Conservation (phyloP, 2,329 filamentous ascomycete genomes). For the Ceratocystis harringtonii region DNA sequence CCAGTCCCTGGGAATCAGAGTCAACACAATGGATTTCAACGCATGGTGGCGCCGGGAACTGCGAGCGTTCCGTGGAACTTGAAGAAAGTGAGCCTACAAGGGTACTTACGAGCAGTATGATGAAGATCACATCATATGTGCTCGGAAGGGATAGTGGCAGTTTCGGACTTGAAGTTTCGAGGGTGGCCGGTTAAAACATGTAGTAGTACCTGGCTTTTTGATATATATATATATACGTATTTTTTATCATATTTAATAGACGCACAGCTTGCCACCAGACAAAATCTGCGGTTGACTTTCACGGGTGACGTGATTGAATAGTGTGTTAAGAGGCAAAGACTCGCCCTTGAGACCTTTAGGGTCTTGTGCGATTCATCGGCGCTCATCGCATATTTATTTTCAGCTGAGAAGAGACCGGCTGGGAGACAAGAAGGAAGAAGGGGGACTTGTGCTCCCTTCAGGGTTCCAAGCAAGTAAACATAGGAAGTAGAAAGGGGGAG, state of each 20-base stretch:
- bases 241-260: not conserved
- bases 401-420: not conserved
- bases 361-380: not conserved
- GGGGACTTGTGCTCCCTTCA: slow-evolving; percentile 1
- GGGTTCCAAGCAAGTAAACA: not conserved
- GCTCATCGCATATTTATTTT: not conserved
- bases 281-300: not conserved
- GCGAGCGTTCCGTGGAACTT: slow-evolving; percentile 35
- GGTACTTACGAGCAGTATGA: not conserved
- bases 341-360: not conserved
- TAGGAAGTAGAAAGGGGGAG: not conserved
- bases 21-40: slow-evolving; percentile 58
- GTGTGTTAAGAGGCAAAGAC: no score
- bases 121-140: not conserved
- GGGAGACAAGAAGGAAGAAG: not conserved
- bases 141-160: not conserved
- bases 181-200: not conserved
- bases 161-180: not conserved
- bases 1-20: slow-evolving; percentile 57
- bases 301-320: not conserved
- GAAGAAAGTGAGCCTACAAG: not conserved
- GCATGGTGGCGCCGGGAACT: slow-evolving; percentile 65
- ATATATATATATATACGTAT: no score
- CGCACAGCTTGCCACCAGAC: not conserved
- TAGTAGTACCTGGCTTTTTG: not conserved